Conservation (phyloP, 495 filamentous ascomycete species). For the Tuber melanosporum region DNA sequence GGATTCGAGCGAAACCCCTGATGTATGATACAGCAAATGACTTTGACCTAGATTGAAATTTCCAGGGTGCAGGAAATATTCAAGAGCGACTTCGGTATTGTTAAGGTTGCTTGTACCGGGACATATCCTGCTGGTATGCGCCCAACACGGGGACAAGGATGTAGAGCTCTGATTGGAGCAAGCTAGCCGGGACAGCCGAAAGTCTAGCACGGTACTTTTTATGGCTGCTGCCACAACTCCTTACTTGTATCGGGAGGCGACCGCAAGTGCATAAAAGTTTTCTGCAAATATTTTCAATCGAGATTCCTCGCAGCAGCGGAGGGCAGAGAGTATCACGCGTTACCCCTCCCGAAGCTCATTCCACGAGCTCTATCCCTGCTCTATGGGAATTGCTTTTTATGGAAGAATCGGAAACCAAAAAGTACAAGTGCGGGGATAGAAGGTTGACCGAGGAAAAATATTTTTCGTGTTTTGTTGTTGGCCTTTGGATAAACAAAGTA, state of each 20-base stretch:
- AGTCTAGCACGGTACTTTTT: not conserved
- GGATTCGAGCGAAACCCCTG: not conserved
- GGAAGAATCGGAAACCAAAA: not conserved
- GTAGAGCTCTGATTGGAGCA: not conserved
- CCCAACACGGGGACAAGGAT: not conserved
- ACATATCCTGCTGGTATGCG: not conserved
- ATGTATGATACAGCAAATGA: not conserved
- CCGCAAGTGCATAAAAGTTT: not conserved
- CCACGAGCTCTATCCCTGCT: not conserved
- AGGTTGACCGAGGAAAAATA: not conserved
- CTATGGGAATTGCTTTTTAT: not conserved
- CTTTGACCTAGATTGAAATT: not conserved
- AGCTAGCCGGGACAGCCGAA: not conserved
- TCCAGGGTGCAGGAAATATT: not conserved
- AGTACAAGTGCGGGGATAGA: not conserved
- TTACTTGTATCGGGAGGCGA: not conserved
- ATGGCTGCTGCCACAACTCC: not conserved
- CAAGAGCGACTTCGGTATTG: not conserved
- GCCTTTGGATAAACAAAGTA: not conserved
- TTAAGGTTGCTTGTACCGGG: not conserved
- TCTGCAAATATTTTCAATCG: constrained; percentile 4
- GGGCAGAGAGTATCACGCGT: not conserved
- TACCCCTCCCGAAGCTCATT: not conserved
- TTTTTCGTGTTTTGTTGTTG: not conserved
- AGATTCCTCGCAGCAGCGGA: not conserved